Evolutionary conservation across 2,329 filamentous ascomycete species (phyloP), one percentile per base, ranked within the genome.

Genomic region (Ophiostoma sp.): DNA sequence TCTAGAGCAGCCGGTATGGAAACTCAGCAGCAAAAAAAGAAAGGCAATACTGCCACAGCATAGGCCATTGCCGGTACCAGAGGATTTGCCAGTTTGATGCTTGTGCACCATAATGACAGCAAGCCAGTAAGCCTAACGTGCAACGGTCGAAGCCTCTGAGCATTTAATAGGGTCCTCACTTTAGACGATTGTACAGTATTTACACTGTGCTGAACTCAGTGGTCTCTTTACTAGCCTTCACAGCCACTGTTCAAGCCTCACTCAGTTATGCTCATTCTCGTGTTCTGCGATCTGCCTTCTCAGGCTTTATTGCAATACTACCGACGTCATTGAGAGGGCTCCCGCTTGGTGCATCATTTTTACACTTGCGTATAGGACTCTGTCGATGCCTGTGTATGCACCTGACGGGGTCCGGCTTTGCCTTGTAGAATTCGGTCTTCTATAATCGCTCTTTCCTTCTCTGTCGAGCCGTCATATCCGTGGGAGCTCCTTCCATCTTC

Each of bases 241-340:
- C 54, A 60, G 54, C 57, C 57, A 62, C 57, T 27, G 52, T 57
- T 57, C 52, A 57, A 62, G 23, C 57, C 57, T 62, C 57, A 48
- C 17, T 48, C 8, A 20, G 11, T 15, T 31, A 23, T 31, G 15
- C 48, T 8, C 5, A 20, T 20, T 27, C 20, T 57, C 52, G 23
- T 57, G 52, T 57, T 17, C 13, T n/a, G n/a, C 52, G n/a, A 27
- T 57, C 52, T 57, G 52, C 52, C 52, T 57, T 57, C 52, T 27
- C 23, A 57, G 52, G 52, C 52, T 11, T 27, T 27, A 31, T 57
- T n/a, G 27, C 27, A 31, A 31, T 31, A 31, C 52, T 57, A 57
- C 52, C 52, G 52, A 57, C 52, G 23, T 57, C 52, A 57, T 27
- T 27, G 23, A 57, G 52, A 57, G 52, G 52, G 52, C 52, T 57